Percentiles rank a stretch among this genome's conserved stretches.
Evolutionary conservation across 148 eudicot genomes (phyloP).

Genomic region (Cornus florida): DNA sequence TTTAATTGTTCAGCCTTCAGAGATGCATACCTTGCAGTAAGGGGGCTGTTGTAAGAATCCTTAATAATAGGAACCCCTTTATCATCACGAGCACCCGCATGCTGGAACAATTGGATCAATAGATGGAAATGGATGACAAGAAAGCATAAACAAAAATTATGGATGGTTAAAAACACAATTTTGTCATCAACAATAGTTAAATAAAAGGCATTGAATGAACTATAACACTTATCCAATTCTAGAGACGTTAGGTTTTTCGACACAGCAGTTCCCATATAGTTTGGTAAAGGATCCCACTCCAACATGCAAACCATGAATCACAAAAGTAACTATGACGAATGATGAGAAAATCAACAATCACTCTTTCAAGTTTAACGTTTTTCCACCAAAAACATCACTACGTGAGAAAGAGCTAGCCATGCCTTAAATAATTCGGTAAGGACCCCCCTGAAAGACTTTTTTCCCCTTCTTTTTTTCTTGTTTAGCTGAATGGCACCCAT

Average conservation of each 20-base stretch:
- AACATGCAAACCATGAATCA: background rate
- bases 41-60: constrained; percentile 79
- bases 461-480: background rate
- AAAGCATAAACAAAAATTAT: background rate
- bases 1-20: background rate
- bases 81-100: constrained; percentile 94
- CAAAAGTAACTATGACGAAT: background rate
- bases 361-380: background rate
- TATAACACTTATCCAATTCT: too few species aligned
- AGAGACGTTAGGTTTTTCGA: too few species aligned
- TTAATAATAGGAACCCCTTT: constrained; percentile 84
- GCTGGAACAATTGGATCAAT: constrained; percentile 41
- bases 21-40: constrained; percentile 77
- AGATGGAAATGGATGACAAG: background rate
- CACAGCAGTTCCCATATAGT: too few species aligned
- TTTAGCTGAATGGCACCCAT: background rate
- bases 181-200: background rate
- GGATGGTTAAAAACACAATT: background rate
- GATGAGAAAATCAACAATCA: background rate
- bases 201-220: too few species aligned
- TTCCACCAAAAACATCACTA: background rate
- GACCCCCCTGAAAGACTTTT: background rate
- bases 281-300: too few species aligned
- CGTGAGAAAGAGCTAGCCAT: background rate
- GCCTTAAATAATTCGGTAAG: background rate